Evolutionary conservation across 2,329 filamentous ascomycete species (phyloP), one percentile per base, ranked within the genome.

Genomic region (Fusarium sp.): DNA sequence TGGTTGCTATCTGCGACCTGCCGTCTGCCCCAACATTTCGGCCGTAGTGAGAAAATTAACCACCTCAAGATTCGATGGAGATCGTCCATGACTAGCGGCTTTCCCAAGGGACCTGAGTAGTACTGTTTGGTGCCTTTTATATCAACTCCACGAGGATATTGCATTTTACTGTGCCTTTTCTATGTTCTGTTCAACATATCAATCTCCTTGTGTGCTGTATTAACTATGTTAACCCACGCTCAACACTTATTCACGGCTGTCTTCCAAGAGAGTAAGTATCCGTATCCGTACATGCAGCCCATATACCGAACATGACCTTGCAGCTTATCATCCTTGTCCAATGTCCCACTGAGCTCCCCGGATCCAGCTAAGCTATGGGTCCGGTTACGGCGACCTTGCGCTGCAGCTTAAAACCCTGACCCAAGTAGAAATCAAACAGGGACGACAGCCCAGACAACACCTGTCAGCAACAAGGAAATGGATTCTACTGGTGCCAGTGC

Each of bases 11-110:
- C 50, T 62, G 39, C 19, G 27, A 19, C 20, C 37, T 52, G 35
- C 35, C 20, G 44, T 30, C 32, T 49, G 64, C 71, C 71, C 71
- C 71, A 73, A 73, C 71, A 71, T 66, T 72, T 73, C 62, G 61
- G 41, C 27, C 43, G 45, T 48, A 39, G 37, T 67, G 67, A 67
- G 52, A 63, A 47, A 68, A 58, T 69, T 70, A 46, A 56, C 52
- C 60, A 22, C 4, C 22, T 22, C 22, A 68, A 67, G 49, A 63
- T 70, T 47, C 48, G 41, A 61, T 55, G 61, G 49, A 51, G 66
- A 69, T 68, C 66, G 52, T 56, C 66, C 57, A 17, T 45, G 37
- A 33, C 62, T 67, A 68, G 65, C 46, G 37, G 30, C 41, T 60
- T 51, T 46, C 20, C 22, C 40, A 44, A 60, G 39, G 19, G 10